These are phyloP conservation scores for Wickerhamomyces sp. DNA, from an alignment of 1,139 yeast species.

Conservation along the genomic window DNA sequence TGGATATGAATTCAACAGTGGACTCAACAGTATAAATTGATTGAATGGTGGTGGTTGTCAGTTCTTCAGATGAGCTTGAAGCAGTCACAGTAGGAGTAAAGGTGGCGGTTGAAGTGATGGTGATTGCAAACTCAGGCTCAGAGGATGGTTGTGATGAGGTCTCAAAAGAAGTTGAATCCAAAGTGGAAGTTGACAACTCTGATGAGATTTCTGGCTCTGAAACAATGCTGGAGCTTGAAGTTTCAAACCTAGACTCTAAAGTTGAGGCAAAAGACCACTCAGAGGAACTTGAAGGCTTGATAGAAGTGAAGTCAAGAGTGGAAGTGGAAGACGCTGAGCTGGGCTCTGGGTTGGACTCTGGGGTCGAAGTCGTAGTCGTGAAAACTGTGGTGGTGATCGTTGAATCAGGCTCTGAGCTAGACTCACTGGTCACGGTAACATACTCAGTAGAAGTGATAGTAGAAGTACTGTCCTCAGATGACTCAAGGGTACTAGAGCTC, in stretches of 20 bases:
- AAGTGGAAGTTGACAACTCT: background rate
- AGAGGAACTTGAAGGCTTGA: background rate
- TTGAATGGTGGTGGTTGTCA: too few species aligned
- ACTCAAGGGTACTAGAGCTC: background rate
- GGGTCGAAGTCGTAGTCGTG: background rate
- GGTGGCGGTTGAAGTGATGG: background rate
- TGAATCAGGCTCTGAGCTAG: background rate
- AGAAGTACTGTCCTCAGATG: slow-evolving; percentile 2
- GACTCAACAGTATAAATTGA: too few species aligned
- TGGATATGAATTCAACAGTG: too few species aligned
- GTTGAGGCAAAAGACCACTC: too few species aligned
- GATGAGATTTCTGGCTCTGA: background rate
- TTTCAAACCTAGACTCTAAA: too few species aligned
- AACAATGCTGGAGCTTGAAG: too few species aligned
- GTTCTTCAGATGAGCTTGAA: background rate
- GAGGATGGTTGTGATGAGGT: too few species aligned
- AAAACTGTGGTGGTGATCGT: too few species aligned
- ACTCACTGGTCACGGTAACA: too few species aligned
- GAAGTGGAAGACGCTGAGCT: too few species aligned
- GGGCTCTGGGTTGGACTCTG: too few species aligned
- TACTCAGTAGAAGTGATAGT: slow-evolving; percentile 2
- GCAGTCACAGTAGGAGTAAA: background rate
- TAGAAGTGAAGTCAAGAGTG: background rate
- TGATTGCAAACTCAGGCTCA: too few species aligned
- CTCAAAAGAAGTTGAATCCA: background rate